Percentiles rank a stretch among this genome's conserved stretches.
Conservation (phyloP, 495 filamentous ascomycete genomes). For the Aspergillus mulundensis region DNA sequence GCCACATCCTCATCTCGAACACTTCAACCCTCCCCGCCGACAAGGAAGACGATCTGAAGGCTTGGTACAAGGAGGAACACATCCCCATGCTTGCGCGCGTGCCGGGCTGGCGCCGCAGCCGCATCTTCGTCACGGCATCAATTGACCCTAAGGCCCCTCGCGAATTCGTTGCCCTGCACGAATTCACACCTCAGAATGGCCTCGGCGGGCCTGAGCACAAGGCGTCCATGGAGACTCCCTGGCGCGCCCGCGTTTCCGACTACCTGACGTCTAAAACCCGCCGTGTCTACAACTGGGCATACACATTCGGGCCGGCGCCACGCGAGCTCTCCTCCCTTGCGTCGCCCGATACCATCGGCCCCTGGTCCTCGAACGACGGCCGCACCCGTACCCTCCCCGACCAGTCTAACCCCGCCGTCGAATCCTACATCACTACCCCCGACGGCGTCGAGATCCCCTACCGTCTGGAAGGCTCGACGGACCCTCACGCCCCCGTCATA, state of each 20-base stretch:
- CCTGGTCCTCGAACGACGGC: conserved; percentile 51
- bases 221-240: conserved; percentile 55
- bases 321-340: conserved; percentile 55
- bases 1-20: conserved; percentile 59
- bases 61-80: conserved; percentile 73
- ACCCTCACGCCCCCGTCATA: conserved; percentile 61
- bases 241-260: conserved; percentile 50
- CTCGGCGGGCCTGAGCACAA: conserved; percentile 59
- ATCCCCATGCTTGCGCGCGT: conserved; percentile 65
- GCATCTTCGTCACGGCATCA: conserved; percentile 57
- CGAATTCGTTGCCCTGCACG: conserved; percentile 64
- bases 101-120: conserved; percentile 70
- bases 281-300: conserved; percentile 65
- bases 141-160: conserved; percentile 46
- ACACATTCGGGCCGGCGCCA: conserved; percentile 70
- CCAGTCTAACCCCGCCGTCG: conserved; percentile 50
- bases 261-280: conserved; percentile 52
- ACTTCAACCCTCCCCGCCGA: conserved; percentile 52
- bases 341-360: conserved; percentile 30
- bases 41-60: conserved; percentile 53
- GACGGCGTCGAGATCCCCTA: conserved; percentile 68
- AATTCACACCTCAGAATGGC: conserved; percentile 62
- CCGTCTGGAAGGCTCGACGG: conserved; percentile 66
- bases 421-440: conserved; percentile 60
- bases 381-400: conserved; percentile 50